phyloP scores from a whole-genome alignment of 768 basidiomycete genomes.

The Collybia sp. region DNA sequence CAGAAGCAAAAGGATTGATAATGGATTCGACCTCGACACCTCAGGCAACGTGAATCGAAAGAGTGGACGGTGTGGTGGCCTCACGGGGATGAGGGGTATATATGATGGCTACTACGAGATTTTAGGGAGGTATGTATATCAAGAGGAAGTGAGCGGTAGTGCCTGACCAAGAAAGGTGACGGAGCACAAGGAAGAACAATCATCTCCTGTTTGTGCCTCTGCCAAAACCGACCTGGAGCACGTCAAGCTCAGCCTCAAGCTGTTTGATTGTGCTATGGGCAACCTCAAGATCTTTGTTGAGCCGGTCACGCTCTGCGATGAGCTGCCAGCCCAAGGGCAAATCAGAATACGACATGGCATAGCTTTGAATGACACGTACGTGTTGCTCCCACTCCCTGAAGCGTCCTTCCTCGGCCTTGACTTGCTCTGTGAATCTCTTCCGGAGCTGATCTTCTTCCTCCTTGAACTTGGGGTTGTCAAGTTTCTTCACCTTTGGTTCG shows the following conservation, averaged over 20 bases:
- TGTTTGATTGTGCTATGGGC: conserved; percentile 91
- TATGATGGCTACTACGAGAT: background rate
- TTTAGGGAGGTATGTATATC: background rate
- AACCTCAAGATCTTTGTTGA: conserved; percentile 89
- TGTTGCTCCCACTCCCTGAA: conserved; percentile 99
- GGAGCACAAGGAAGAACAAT: conserved; percentile 9
- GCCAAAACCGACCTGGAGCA: conserved; percentile 81
- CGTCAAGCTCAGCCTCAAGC: conserved; percentile 87
- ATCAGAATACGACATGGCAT: conserved; percentile 5
- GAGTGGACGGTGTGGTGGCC: too few species aligned
- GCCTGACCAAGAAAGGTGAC: background rate
- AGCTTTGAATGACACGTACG: conserved; percentile 42
- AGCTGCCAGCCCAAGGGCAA: conserved; percentile 50
- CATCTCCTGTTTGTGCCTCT: conserved; percentile 67
- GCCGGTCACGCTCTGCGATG: conserved; percentile 95
- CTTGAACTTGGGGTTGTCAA: conserved; percentile 99
- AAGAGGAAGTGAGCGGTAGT: background rate
- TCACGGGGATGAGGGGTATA: background rate
- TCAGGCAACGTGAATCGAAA: too few species aligned
- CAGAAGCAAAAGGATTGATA: too few species aligned
- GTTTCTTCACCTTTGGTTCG: conserved; percentile 96
- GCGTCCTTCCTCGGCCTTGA: conserved; percentile 95
- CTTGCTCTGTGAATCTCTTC: conserved; percentile 83
- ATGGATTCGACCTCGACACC: too few species aligned
- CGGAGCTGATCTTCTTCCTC: conserved; percentile 97